These are phyloP conservation scores for Microsporum audouinii DNA, from an alignment of 2,329 filamentous ascomycete species.

Conservation along the genomic window DNA sequence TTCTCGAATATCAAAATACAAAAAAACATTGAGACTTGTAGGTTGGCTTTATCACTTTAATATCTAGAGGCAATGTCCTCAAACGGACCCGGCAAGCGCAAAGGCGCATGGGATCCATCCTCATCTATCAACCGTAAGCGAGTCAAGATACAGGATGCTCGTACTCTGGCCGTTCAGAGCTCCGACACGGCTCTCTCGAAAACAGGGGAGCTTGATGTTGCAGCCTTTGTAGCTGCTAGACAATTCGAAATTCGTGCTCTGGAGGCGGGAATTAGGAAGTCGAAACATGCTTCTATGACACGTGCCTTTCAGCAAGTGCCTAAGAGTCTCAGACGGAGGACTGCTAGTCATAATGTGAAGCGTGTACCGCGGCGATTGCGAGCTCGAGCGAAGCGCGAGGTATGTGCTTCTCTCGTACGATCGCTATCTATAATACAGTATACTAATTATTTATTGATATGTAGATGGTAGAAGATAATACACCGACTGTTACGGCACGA, in stretches of 20 bases:
- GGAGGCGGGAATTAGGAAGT: conserved; percentile 66
- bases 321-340: conserved; percentile 68
- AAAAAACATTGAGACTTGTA: not conserved
- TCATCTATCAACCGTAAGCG: conserved; percentile 26
- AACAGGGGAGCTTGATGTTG: conserved; percentile 71
- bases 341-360: conserved; percentile 91
- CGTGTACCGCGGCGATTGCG: conserved; percentile 70
- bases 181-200: conserved; percentile 40
- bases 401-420: conserved; percentile 17
- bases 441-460: conserved; percentile 5
- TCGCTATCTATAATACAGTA: not conserved
- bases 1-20: not conserved
- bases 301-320: conserved; percentile 89
- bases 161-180: conserved; percentile 34
- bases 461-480: conserved; percentile 84
- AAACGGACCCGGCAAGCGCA: not conserved
- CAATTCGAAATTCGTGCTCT: conserved; percentile 83
- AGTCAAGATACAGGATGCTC: conserved; percentile 34
- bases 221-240: conserved; percentile 70
- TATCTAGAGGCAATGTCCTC: conserved; percentile 5
- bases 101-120: not conserved
- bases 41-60: not conserved
- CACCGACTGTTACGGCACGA: conserved; percentile 59
- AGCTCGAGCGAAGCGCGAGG: conserved; percentile 53
- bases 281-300: conserved; percentile 52